A percentile compares a stretch with the other conserved stretches of the same genome.
Evolutionary conservation across 345 rosid genomes (phyloP).

Genomic region (Eucalyptus viminalis): DNA sequence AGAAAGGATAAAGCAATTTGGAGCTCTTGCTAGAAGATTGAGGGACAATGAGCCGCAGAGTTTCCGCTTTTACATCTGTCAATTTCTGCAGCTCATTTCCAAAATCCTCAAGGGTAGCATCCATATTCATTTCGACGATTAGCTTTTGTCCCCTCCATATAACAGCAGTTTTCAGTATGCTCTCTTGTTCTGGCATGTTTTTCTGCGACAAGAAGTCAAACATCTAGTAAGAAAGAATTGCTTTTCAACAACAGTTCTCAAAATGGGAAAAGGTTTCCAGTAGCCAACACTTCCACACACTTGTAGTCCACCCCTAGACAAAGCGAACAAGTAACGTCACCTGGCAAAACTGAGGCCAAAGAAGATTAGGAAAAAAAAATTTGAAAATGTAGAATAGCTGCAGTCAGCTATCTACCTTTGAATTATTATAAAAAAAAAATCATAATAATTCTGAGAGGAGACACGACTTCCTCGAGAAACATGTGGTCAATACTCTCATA

Average conservation of each 20-base stretch:
- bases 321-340: background rate
- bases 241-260: background rate
- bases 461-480: background rate
- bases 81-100: constrained; percentile 62
- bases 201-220: background rate
- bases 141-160: constrained; percentile 74
- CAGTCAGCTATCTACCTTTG: background rate
- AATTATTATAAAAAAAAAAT: background rate
- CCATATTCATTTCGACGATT: constrained; percentile 31
- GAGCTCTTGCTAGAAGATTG: constrained; percentile 44
- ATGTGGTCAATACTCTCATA: background rate
- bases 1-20: constrained; percentile 57
- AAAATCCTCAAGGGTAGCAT: constrained; percentile 46
- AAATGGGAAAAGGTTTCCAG: background rate
- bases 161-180: constrained; percentile 22
- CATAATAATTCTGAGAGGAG: background rate
- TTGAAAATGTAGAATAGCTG: background rate
- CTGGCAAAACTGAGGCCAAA: background rate
- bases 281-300: background rate
- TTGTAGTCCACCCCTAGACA: background rate
- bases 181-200: constrained; percentile 27
- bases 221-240: background rate
- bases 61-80: constrained; percentile 62
- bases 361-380: background rate
- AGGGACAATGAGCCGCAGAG: constrained; percentile 69